A percentile compares a stretch with the other conserved stretches of the same genome.
phyloP scores from a whole-genome alignment of 2,329 filamentous ascomycete species.

The Talaromyces sp. region DNA sequence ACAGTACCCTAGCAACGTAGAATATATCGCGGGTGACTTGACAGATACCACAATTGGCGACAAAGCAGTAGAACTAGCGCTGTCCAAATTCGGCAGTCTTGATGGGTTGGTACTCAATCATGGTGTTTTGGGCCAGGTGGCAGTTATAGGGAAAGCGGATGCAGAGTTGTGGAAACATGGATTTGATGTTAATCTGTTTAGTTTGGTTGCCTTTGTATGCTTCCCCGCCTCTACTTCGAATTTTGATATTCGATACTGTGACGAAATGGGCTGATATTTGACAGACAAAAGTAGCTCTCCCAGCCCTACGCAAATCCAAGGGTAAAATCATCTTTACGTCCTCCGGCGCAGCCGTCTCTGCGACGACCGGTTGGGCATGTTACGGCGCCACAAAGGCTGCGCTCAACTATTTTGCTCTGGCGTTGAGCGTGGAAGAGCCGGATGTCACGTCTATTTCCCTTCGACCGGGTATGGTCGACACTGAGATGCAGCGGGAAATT shows the following conservation, averaged over 20 bases:
- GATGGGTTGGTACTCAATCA: constrained; percentile 89
- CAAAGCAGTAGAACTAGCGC: constrained; percentile 63
- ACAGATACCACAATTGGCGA: constrained; percentile 53
- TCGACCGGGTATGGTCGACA: constrained; percentile 78
- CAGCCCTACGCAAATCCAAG: constrained; percentile 62
- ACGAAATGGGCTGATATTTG: background rate
- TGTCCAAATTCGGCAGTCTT: constrained; percentile 64
- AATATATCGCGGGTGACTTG: constrained; percentile 58
- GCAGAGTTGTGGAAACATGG: constrained; percentile 69
- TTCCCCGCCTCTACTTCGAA: background rate
- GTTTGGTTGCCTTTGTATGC: constrained; percentile 70
- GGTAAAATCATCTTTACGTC: constrained; percentile 76
- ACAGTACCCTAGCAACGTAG: constrained; percentile 54
- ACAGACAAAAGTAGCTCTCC: constrained; percentile 68
- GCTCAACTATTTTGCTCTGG: constrained; percentile 72
- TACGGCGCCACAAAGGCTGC: constrained; percentile 84
- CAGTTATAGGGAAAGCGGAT: constrained; percentile 64
- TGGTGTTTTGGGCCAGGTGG: constrained; percentile 72
- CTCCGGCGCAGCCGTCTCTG: constrained; percentile 67
- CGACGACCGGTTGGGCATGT: constrained; percentile 70
- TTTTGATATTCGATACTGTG: background rate
- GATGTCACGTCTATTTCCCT: constrained; percentile 70
- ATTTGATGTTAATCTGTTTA: constrained; percentile 87
- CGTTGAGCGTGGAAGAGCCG: constrained; percentile 73
- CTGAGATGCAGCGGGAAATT: constrained; percentile 83